Conservation (phyloP, 768 basidiomycete genomes). For the Brasilioporus rufonigricans region DNA sequence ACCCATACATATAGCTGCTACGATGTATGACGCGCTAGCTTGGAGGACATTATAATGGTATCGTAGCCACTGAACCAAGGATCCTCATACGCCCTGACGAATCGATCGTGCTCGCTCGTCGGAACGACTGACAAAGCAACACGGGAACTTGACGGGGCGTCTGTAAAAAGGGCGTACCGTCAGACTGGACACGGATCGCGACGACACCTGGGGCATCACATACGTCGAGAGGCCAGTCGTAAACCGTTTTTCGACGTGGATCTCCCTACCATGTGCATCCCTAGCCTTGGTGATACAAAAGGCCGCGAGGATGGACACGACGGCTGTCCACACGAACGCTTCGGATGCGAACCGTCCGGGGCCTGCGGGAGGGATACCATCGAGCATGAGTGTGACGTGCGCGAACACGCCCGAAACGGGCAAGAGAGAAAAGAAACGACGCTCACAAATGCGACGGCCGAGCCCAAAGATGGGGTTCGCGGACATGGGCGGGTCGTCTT, state of each 20-base stretch:
- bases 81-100: background rate
- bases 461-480: conserved; percentile 26
- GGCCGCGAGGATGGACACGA: conserved; percentile 22
- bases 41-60: background rate
- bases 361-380: background rate
- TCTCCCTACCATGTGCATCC: conserved; percentile 21
- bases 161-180: conserved; percentile 3
- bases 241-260: conserved; percentile 20
- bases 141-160: conserved; percentile 23
- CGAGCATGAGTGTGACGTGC: no score
- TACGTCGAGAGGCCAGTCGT: conserved; percentile 24
- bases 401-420: no score
- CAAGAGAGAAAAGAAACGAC: background rate
- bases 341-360: conserved; percentile 26
- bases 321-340: conserved; percentile 20
- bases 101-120: conserved; percentile 2
- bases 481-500: conserved; percentile 3
- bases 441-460: conserved; percentile 24
- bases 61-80: background rate
- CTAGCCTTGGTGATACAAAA: conserved; percentile 23
- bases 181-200: background rate
- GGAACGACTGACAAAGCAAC: conserved; percentile 21
- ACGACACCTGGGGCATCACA: background rate
- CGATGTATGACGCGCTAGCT: background rate
- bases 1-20: conserved; percentile 10